Percentiles rank a stretch among this genome's conserved stretches.
phyloP scores from a whole-genome alignment of 768 basidiomycete species.

The Boletus patriciae region DNA sequence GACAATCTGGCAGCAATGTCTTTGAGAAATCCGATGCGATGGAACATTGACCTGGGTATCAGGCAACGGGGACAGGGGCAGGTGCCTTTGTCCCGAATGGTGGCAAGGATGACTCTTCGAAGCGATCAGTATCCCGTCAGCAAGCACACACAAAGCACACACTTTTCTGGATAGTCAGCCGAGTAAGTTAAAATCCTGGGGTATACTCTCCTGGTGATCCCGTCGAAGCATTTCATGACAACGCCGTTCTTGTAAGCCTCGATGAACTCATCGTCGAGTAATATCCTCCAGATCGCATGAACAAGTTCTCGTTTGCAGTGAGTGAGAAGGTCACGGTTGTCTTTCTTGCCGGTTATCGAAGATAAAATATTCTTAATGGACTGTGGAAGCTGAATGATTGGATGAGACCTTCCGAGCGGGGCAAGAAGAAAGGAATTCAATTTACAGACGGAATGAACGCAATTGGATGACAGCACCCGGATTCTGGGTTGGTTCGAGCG shows the following conservation, averaged over 20 bases:
- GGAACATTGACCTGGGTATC: neutral
- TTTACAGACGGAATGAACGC: slow-evolving; percentile 22
- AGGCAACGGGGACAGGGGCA: neutral
- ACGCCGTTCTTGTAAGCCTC: slow-evolving; percentile 2
- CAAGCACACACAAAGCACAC: neutral
- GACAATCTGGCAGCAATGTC: neutral
- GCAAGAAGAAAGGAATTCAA: neutral
- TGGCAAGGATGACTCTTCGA: neutral
- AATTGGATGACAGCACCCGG: slow-evolving; percentile 20
- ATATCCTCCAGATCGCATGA: neutral
- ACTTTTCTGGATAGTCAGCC: slow-evolving; percentile 3
- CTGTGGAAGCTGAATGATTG: neutral
- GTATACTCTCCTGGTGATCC: too few relatives aligned
- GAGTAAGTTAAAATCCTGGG: slow-evolving; percentile 8
- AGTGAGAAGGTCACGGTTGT: neutral
- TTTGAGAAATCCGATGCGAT: neutral
- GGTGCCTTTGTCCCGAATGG: neutral
- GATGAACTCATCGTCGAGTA: slow-evolving; percentile 1
- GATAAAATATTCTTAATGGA: neutral
- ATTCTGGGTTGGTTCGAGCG: neutral
- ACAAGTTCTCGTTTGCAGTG: slow-evolving; percentile 3
- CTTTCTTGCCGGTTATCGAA: neutral
- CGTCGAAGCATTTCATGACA: neutral
- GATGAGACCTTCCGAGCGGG: neutral
- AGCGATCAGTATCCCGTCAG: neutral